Base-by-base conservation (phyloP, 805 yeast genomes). In the Jamesozyma piceae region DNA sequence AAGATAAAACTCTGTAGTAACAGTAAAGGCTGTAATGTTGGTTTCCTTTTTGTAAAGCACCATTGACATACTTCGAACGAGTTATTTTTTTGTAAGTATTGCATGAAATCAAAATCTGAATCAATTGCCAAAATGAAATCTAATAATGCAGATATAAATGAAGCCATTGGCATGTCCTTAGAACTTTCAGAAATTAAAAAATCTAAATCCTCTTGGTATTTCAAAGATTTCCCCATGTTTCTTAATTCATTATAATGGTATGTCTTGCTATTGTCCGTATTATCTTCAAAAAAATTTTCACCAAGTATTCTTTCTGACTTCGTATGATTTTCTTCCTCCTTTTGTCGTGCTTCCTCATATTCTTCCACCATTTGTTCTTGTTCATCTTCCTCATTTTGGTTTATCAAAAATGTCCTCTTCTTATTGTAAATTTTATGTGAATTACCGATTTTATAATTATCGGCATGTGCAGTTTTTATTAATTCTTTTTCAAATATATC, bases 141-240 rank as follows among this genome's bases (percentile, higher is more conserved):
- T 3, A 58, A 30, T n/a, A 58, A 41, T 15, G 51, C 51, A 2
- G 55, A 49, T n/a, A 47, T 44, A 10, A 47, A 44, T 9, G 40
- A 20, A n/a, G 9, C 17, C 9, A 33, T 20, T 18, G 39, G 5
- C 15, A 21, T 29, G 15, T 14, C 20, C 14, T 11, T 34, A 13
- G 38, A 19, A 17, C 14, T 17, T 26, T 27, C 33, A 20, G 26
- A 22, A 2, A 44, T 38, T 28, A 67, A 39, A 41, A 65, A 66
- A n/a, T 56, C 65, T 28, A 62, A 44, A 27, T 68, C 70, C 39
- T 67, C 68, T 35, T 52, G 51, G 37, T 49, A 60, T 41, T 63
- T 61, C 2, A 63, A 45, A 14, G 54, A 53, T 20, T 57, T 55
- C 2, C 75, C 75, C 43, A 58, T 52, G 27, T 53, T 54, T 41